Percentiles rank a stretch among this genome's conserved stretches.
Evolutionary conservation across 495 filamentous ascomycete species (phyloP).

Genomic region (Aspergillus heteromorphus): DNA sequence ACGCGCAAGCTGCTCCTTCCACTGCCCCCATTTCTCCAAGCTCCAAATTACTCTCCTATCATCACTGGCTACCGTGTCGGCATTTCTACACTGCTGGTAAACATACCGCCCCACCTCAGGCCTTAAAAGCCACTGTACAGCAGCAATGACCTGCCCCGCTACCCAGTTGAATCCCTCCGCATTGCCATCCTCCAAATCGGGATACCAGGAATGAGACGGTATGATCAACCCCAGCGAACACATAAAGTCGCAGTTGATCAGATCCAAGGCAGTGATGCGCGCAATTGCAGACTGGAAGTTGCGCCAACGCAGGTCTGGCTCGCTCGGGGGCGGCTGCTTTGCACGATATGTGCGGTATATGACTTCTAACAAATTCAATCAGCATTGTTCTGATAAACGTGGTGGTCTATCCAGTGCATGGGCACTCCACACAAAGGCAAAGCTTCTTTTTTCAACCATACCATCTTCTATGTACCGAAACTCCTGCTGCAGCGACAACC

Average conservation of each 20-base stretch:
- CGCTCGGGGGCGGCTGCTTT: background rate
- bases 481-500: background rate
- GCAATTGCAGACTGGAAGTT: background rate
- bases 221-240: background rate
- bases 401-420: too few relatives aligned
- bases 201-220: background rate
- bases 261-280: background rate
- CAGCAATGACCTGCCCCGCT: background rate
- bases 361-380: background rate
- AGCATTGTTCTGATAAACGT: too few relatives aligned
- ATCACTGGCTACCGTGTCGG: background rate
- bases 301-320: background rate
- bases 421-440: too few relatives aligned
- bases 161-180: background rate
- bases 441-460: too few relatives aligned
- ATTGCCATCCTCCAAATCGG: background rate
- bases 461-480: background rate
- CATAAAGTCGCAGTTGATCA: background rate
- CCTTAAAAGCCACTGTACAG: background rate
- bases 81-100: background rate
- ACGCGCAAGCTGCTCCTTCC: constrained; percentile 1
- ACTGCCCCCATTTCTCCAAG: background rate
- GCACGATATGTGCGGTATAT: background rate
- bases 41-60: background rate
- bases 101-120: background rate